These are phyloP conservation scores for Opeltia flavorubescens DNA, from an alignment of 495 filamentous ascomycete species.

Conservation along the genomic window DNA sequence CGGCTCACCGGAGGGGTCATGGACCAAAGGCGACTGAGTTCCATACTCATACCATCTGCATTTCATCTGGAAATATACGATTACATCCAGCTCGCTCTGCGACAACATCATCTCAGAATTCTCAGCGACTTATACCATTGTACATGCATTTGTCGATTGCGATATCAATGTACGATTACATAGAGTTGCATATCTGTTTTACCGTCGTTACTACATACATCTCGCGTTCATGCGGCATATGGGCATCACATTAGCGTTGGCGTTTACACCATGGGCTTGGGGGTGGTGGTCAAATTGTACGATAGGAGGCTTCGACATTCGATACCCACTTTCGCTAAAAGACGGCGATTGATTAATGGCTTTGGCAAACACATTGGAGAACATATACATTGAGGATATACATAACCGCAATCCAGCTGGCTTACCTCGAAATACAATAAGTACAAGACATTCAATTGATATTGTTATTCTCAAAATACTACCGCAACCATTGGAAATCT, in stretches of 20 bases:
- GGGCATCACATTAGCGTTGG: too few relatives aligned
- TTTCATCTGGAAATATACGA: too few relatives aligned
- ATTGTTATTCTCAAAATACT: too few relatives aligned
- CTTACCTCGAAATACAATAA: neutral
- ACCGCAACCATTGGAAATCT: too few relatives aligned
- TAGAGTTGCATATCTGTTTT: neutral
- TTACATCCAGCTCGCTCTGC: neutral
- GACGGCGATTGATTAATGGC: slow-evolving; percentile 3
- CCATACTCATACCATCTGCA: neutral
- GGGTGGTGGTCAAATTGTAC: slow-evolving; percentile 1
- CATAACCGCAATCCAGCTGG: neutral
- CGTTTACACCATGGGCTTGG: slow-evolving; percentile 3
- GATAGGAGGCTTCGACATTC: neutral
- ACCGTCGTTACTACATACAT: neutral
- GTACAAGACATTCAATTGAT: too few relatives aligned
- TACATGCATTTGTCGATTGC: neutral
- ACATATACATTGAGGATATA: neutral
- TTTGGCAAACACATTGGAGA: neutral
- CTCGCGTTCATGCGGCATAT: neutral
- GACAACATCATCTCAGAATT: neutral
- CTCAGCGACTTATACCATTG: neutral
- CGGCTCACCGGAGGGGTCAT: slow-evolving; percentile 16
- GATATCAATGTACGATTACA: neutral
- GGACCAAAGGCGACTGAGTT: slow-evolving; percentile 2
- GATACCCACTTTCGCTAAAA: slow-evolving; percentile 18